A percentile compares a stretch with the other conserved stretches of the same genome.
These are phyloP conservation scores for Picea abies DNA, from an alignment of 83 land plant genomes.

Conservation along the genomic window DNA sequence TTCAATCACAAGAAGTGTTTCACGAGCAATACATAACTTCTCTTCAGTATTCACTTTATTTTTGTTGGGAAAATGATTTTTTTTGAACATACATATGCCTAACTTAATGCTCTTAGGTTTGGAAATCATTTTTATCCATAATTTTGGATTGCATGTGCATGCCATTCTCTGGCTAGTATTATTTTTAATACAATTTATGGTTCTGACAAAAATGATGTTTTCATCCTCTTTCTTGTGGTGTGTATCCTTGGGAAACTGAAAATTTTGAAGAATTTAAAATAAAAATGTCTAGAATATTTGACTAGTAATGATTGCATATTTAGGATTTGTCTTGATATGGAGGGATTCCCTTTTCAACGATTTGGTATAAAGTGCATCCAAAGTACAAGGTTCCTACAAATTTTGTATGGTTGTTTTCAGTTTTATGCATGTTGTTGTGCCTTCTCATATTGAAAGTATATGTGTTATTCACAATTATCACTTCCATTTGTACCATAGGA, in stretches of 20 bases:
- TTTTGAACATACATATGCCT: background rate
- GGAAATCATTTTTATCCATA: too few relatives aligned
- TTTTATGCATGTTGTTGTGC: conserved; percentile 68
- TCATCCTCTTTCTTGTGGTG: background rate
- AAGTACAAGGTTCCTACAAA: conserved; percentile 81
- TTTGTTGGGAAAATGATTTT: background rate
- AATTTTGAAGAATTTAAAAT: conserved; percentile 44
- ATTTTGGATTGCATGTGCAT: background rate
- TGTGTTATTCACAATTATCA: conserved; percentile 88
- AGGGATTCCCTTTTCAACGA: conserved; percentile 76
- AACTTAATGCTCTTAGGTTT: background rate
- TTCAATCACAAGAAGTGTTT: conserved; percentile 90
- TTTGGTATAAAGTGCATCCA: conserved; percentile 74
- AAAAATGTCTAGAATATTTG: too few relatives aligned
- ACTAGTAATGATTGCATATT: conserved; percentile 38
- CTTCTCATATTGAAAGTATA: conserved; percentile 81
- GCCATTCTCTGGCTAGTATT: background rate
- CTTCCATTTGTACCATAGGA: conserved; percentile 86
- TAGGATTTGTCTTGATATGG: conserved; percentile 89
- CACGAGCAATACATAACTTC: conserved; percentile 68
- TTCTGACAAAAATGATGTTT: background rate
- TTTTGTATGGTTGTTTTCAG: conserved; percentile 90
- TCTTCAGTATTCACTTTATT: background rate
- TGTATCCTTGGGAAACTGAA: background rate
- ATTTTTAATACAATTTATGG: background rate